A percentile compares a stretch with the other conserved stretches of the same genome.
These are phyloP conservation scores for Aureobasidium sp. DNA, from an alignment of 2,329 filamentous ascomycete species.

Conservation along the genomic window DNA sequence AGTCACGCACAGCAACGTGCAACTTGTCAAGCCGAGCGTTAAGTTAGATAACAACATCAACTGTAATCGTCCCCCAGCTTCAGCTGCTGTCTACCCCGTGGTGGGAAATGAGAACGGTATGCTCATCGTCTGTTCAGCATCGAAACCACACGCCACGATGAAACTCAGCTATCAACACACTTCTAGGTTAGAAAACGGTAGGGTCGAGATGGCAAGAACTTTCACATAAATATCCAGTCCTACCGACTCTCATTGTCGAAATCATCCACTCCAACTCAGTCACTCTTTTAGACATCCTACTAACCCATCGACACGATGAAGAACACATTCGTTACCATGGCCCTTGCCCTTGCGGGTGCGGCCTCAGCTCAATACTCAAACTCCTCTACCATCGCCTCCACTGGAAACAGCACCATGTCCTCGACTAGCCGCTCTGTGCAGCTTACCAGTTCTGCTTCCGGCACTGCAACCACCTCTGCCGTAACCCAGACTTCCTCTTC, in stretches of 20 bases:
- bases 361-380: neutral
- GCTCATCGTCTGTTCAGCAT: neutral
- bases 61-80: neutral
- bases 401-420: neutral
- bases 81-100: neutral
- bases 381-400: neutral
- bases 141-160: neutral
- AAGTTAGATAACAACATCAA: neutral
- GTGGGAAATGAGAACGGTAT: slow-evolving; percentile 9
- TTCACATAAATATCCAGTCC: neutral
- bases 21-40: neutral
- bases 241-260: neutral
- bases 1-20: neutral
- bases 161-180: neutral
- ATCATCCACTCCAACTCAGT: slow-evolving; percentile 6
- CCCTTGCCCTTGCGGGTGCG: neutral
- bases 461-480: neutral
- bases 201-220: neutral
- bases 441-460: neutral
- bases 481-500: neutral
- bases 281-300: slow-evolving; percentile 4
- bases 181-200: neutral
- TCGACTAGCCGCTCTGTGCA: neutral
- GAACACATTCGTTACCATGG: neutral
- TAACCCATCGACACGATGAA: slow-evolving; percentile 2